Percentiles rank a stretch among this genome's conserved stretches.
Evolutionary conservation across 441 rosid species (phyloP).

Genomic region (Mallotus japonicus): DNA sequence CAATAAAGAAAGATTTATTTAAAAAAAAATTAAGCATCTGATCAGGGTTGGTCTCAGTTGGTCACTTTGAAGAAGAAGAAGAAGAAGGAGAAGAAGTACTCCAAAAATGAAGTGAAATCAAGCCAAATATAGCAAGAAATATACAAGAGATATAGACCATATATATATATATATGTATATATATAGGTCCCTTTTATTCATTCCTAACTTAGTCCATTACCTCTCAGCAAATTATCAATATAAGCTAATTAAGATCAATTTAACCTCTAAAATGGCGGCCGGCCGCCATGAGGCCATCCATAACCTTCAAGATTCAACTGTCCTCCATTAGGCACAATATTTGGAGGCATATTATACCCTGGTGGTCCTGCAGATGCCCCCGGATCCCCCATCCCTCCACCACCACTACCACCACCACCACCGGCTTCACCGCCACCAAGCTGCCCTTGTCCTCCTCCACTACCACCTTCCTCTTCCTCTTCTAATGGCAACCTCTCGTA

Average conservation of each 20-base stretch:
- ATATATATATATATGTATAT: no score
- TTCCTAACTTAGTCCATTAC: not conserved
- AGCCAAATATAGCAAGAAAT: constrained; percentile 14
- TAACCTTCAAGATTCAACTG: constrained; percentile 64
- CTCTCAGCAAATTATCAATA: not conserved
- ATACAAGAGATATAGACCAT: constrained; percentile 14
- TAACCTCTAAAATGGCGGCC: constrained; percentile 44
- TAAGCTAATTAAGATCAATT: not conserved
- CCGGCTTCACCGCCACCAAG: constrained; percentile 30
- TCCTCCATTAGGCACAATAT: constrained; percentile 54
- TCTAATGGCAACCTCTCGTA: constrained; percentile 76
- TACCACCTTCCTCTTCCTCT: constrained; percentile 54
- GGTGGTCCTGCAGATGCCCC: constrained; percentile 33
- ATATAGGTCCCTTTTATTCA: constrained; percentile 8
- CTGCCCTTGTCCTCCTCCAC: constrained; percentile 35
- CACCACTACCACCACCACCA: constrained; percentile 33
- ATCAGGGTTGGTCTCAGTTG: not conserved
- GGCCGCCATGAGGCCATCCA: constrained; percentile 55
- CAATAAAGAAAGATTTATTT: no score
- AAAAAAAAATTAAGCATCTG: not conserved
- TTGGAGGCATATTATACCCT: constrained; percentile 49
- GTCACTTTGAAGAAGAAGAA: not conserved
- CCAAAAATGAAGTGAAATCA: constrained; percentile 5
- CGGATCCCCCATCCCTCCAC: constrained; percentile 33
- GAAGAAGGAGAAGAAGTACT: not conserved